phyloP scores from a whole-genome alignment of 2,329 filamentous ascomycete species.

The Furcasterigmium sp. region DNA sequence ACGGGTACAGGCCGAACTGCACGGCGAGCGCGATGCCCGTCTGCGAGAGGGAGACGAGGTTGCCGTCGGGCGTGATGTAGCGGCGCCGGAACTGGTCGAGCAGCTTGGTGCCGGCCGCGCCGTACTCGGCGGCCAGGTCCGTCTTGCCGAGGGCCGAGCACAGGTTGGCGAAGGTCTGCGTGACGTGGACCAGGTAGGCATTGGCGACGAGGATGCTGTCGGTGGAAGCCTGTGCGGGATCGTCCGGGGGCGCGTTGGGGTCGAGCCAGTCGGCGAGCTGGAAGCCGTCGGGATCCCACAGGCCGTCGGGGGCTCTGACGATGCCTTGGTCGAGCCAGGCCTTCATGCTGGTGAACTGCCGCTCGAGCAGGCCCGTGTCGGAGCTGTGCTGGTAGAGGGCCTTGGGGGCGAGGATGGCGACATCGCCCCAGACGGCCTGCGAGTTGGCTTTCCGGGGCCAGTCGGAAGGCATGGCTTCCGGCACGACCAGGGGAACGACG shows the following conservation, averaged over 20 bases:
- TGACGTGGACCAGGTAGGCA: conserved; percentile 6
- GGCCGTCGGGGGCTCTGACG: conserved; percentile 6
- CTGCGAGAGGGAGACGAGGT: conserved; percentile 7
- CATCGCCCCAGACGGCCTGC: conserved; percentile 9
- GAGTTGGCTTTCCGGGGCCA: conserved; percentile 10
- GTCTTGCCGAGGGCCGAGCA: conserved; percentile 1
- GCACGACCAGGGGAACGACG: conserved; percentile 24
- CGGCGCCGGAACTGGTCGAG: conserved; percentile 3
- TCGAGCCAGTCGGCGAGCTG: conserved; percentile 9
- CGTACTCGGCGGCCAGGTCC: background rate
- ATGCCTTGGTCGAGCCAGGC: conserved; percentile 7
- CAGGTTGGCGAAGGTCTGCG: conserved; percentile 2
- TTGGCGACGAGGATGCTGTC: conserved; percentile 7
- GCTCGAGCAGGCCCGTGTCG: conserved; percentile 4
- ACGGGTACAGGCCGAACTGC: conserved; percentile 7
- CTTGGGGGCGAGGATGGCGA: conserved; percentile 4
- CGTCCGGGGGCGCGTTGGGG: conserved; percentile 7
- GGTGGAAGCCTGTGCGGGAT: conserved; percentile 6
- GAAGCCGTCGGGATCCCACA: conserved; percentile 8
- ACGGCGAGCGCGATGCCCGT: conserved; percentile 7
- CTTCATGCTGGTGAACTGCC: conserved; percentile 7
- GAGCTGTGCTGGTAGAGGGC: conserved; percentile 7
- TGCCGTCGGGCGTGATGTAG: conserved; percentile 8
- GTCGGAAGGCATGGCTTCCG: conserved; percentile 16
- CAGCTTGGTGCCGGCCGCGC: background rate